Evolutionary conservation across 2,329 filamentous ascomycete species (phyloP).

Genomic region (Neonectria ditissima): DNA sequence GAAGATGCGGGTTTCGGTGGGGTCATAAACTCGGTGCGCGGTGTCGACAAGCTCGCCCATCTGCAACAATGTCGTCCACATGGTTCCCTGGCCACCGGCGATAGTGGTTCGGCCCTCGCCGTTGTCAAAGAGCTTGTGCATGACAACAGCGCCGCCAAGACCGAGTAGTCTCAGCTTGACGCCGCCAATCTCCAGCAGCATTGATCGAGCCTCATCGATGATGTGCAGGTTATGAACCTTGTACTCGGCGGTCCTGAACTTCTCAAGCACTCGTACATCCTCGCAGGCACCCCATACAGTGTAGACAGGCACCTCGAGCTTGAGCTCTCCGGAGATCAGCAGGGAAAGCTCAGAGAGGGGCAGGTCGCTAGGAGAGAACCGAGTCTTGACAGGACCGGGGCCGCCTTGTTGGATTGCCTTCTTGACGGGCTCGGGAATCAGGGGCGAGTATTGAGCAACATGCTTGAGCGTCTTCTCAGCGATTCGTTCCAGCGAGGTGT

Average conservation of each 20-base stretch:
- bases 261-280: constrained; percentile 96
- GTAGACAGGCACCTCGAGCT: constrained; percentile 95
- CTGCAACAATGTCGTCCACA: constrained; percentile 98
- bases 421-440: constrained; percentile 83
- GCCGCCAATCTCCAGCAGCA: constrained; percentile 92
- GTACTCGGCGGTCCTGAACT: constrained; percentile 97
- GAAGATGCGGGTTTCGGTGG: constrained; percentile 95
- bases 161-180: constrained; percentile 96
- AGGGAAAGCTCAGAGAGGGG: constrained; percentile 92
- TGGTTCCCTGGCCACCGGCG: constrained; percentile 96
- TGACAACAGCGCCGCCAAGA: constrained; percentile 94
- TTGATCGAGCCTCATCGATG: constrained; percentile 96
- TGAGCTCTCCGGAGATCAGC: constrained; percentile 88
- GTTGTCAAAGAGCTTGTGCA: constrained; percentile 99
- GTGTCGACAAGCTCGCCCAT: constrained; percentile 99
- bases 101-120: constrained; percentile 98
- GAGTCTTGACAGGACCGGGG: constrained; percentile 84
- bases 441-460: constrained; percentile 96
- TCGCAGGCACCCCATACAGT: constrained; percentile 99
- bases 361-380: constrained; percentile 83
- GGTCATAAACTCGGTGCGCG: constrained; percentile 97
- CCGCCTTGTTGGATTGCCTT: constrained; percentile 74
- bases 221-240: constrained; percentile 98
- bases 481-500: constrained; percentile 94
- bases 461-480: constrained; percentile 99